Evolutionary conservation across 495 filamentous ascomycete species (phyloP), one percentile per base, ranked within the genome.

Genomic region (Chaetomium tenue): DNA sequence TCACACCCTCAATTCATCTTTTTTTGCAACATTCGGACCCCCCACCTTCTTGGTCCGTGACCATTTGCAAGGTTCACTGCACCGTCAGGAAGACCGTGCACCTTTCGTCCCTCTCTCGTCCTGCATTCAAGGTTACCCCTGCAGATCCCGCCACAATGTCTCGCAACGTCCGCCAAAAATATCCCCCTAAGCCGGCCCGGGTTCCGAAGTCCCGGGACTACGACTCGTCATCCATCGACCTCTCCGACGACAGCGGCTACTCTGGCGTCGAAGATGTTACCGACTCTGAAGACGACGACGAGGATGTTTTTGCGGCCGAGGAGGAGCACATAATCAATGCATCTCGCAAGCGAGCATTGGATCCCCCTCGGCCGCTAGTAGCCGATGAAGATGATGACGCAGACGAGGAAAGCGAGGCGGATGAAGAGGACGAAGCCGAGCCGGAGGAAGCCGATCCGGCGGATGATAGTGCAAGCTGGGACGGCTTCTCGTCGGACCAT

Each of bases 221-320:
- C 33, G 76, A 77, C 23, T 77, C 77, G 54, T 79, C 77, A 13
- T 82, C 80, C 0, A 71, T 81, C 56, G 72, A 81, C 68, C 78
- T 83, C 39, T 84, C 86, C 7, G 85, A 89, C 63, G 87, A 92
- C 61, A 87, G 88, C 60, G 83, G 82, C 52, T 89, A 90, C 71
- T 87, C 86, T 16, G 90, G 81, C 20, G 87, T 93, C 40, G 88
- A 92, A 67, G 84, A 90, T 44, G 88, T 95, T 64, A 88, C 84
- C 61, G 90, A 92, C 54, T 88, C 83, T 11, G 88, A 91, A 65
- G 88, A 90, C 57, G 76, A 80, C 61, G 88, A 91, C 73, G 89
- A 91, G 67, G 82, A 86, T 78, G 82, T 91, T 28, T 82, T 87
- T 68, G 83, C 86, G 76, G 78, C 84, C 68, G 90, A 94, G 81